Evolutionary conservation across 2,329 filamentous ascomycete genomes (phyloP).

Genomic region (Penicillium italicum): DNA sequence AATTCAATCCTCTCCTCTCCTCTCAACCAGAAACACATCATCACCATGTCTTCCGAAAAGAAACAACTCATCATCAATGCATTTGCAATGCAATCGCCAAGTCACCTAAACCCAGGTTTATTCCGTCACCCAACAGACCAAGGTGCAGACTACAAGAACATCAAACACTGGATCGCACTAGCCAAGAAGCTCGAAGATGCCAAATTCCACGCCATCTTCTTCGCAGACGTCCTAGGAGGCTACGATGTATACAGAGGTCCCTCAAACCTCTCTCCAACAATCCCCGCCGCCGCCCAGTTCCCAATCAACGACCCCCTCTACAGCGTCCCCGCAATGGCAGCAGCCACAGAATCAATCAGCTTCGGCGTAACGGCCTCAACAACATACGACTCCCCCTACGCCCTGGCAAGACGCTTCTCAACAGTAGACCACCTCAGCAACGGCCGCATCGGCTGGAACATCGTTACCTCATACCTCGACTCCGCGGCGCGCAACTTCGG

Average conservation of each 20-base stretch:
- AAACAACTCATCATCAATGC: slow-evolving; percentile 48
- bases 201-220: slow-evolving; percentile 51
- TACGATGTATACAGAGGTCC: slow-evolving; percentile 48
- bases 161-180: slow-evolving; percentile 48
- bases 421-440: slow-evolving; percentile 52
- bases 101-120: slow-evolving; percentile 46
- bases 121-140: slow-evolving; percentile 37
- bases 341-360: slow-evolving; percentile 46
- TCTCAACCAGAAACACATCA: not conserved
- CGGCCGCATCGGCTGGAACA: slow-evolving; percentile 53
- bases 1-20: not conserved
- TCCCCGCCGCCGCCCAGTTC: slow-evolving; percentile 42
- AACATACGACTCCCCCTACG: slow-evolving; percentile 55
- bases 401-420: slow-evolving; percentile 53
- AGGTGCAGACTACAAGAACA: slow-evolving; percentile 39
- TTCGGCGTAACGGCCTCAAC: slow-evolving; percentile 55
- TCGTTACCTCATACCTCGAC: slow-evolving; percentile 50
- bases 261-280: slow-evolving; percentile 37
- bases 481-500: slow-evolving; percentile 50
- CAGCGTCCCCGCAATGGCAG: slow-evolving; percentile 46
- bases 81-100: slow-evolving; percentile 48
- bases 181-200: slow-evolving; percentile 48
- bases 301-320: slow-evolving; percentile 45
- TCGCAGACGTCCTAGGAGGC: slow-evolving; percentile 49
- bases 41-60: slow-evolving; percentile 14